phyloP scores from a whole-genome alignment of 2,329 filamentous ascomycete genomes.

The Emericellopsis cladophorae region DNA sequence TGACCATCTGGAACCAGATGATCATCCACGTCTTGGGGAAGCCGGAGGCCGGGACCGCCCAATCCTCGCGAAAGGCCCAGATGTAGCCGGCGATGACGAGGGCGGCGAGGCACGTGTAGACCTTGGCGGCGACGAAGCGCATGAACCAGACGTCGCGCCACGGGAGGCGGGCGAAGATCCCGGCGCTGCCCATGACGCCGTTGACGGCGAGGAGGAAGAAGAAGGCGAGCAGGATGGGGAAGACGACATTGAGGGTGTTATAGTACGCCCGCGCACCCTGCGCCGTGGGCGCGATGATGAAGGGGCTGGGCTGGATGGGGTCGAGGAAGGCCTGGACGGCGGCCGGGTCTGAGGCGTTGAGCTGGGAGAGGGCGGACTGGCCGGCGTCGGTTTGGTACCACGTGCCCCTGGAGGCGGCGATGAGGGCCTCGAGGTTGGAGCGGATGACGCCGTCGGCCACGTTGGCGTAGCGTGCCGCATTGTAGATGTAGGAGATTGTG shows the following conservation, averaged over 20 bases:
- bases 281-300: conserved; percentile 16
- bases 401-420: conserved; percentile 10
- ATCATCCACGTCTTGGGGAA: conserved; percentile 15
- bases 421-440: conserved; percentile 14
- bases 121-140: conserved; percentile 12
- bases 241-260: conserved; percentile 25
- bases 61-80: conserved; percentile 29
- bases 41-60: conserved; percentile 19
- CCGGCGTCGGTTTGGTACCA: conserved; percentile 12
- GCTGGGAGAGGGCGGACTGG: conserved; percentile 3
- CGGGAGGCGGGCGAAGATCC: not conserved
- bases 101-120: conserved; percentile 20
- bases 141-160: conserved; percentile 12
- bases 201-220: conserved; percentile 7
- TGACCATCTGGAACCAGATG: conserved; percentile 25
- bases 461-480: conserved; percentile 20
- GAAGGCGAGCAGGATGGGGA: conserved; percentile 19
- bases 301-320: conserved; percentile 14
- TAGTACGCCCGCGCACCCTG: conserved; percentile 19
- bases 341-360: conserved; percentile 10
- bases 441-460: conserved; percentile 13
- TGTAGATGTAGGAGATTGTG: conserved; percentile 20
- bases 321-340: conserved; percentile 17
- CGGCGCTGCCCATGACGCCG: not conserved
- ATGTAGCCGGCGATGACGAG: conserved; percentile 24